A percentile compares a stretch with the other conserved stretches of the same genome.
These are phyloP conservation scores for Saururus chinensis DNA, from an alignment of 164 flowering plant genomes.

Conservation along the genomic window DNA sequence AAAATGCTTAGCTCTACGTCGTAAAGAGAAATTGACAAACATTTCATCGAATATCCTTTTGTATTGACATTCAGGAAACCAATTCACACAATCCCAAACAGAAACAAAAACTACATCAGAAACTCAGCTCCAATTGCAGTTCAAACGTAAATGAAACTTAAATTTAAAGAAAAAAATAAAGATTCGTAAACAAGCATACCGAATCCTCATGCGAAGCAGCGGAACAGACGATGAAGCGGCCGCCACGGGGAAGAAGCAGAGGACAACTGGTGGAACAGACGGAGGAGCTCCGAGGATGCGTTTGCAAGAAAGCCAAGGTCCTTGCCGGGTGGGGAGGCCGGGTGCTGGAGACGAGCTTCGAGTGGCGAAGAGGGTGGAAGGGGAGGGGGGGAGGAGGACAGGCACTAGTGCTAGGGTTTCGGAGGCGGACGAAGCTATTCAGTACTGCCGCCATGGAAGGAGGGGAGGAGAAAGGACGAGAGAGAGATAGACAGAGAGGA, in stretches of 20 bases:
- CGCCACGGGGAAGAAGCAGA: background rate
- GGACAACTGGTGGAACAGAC: background rate
- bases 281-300: background rate
- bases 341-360: background rate
- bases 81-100: too few relatives aligned
- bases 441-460: background rate
- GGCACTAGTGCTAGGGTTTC: background rate
- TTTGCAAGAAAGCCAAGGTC: background rate
- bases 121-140: background rate
- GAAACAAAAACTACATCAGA: background rate
- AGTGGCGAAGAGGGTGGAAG: background rate
- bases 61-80: too few relatives aligned
- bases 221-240: background rate
- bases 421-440: background rate
- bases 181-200: background rate
- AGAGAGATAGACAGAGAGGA: too few relatives aligned
- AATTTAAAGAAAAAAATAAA: background rate
- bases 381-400: background rate
- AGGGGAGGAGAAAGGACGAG: background rate
- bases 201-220: background rate
- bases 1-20: too few relatives aligned
- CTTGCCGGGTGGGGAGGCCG: background rate
- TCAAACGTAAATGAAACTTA: background rate
- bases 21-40: too few relatives aligned
- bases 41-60: too few relatives aligned